These are phyloP conservation scores for Aspergillus latus DNA, from an alignment of 2,329 filamentous ascomycete genomes.

Conservation along the genomic window DNA sequence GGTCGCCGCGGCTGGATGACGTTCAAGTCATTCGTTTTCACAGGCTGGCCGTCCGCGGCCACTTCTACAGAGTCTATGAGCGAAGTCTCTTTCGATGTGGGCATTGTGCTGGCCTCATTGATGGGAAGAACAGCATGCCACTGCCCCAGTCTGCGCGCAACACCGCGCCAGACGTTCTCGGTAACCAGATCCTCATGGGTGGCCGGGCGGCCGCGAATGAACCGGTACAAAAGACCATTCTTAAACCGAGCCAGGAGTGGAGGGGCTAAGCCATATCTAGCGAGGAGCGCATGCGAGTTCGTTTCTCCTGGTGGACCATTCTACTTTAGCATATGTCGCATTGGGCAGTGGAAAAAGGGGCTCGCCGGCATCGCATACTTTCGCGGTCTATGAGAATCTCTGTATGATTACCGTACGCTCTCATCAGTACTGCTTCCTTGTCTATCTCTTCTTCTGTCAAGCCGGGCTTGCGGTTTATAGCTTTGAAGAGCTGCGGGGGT, in stretches of 20 bases:
- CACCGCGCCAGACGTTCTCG: conserved; percentile 74
- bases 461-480: conserved; percentile 56
- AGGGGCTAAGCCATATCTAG: conserved; percentile 78
- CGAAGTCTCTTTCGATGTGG: conserved; percentile 18
- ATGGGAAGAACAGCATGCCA: conserved; percentile 79
- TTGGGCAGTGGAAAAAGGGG: conserved; percentile 26
- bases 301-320: conserved; percentile 54
- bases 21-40: conserved; percentile 19
- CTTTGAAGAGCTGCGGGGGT: conserved; percentile 50
- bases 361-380: conserved; percentile 56
- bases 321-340: conserved; percentile 38
- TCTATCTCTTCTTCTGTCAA: conserved; percentile 76
- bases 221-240: conserved; percentile 94
- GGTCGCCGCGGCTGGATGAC: conserved; percentile 64
- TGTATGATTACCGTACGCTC: conserved; percentile 92
- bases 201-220: conserved; percentile 77
- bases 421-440: conserved; percentile 78
- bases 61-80: conserved; percentile 25
- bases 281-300: conserved; percentile 77
- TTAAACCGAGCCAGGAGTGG: conserved; percentile 86
- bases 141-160: conserved; percentile 80
- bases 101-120: conserved; percentile 42
- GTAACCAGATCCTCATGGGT: conserved; percentile 75
- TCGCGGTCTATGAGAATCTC: conserved; percentile 95
- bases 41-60: conserved; percentile 15